Evolutionary conservation across 352 stramenopile genomes (phyloP), one percentile per base, ranked within the genome.

Genomic region (Phytophthora syringae): DNA sequence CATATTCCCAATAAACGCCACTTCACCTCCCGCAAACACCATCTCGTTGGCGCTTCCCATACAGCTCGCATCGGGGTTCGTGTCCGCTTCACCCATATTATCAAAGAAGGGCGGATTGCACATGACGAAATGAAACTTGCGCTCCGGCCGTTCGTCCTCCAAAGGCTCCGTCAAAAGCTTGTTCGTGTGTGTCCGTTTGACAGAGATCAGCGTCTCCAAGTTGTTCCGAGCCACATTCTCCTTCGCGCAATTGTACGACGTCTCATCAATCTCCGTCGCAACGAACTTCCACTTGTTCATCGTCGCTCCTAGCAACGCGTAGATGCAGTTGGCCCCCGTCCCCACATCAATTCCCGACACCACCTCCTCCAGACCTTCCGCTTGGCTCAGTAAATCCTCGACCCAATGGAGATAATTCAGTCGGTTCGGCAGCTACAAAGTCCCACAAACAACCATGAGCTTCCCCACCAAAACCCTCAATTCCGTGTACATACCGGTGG

Each of bases 321-420:
- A 99, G 52, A 99, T 98, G 58, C 90, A 98, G 58, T 80, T 98
- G 2, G 96, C 92, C 16, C 97, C 97, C 16, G 96, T 98, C 36
- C 97, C 97, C 64, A 99, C 96, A 67, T 99, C 97, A 42, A 99
- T 89, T 12, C 94, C 97, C 30, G 55, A 69, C 12, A 94, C 75
- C 22, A 39, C 37, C 10, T 44, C 47, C 32, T 40, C 24, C 39
- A 9, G 9, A 52, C 79, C 52, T 28, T 69, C 57, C 22, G 58
- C 74, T 21, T 85, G 64, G 11, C 83, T 54, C 16, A 99, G 71
- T 52, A 98, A 76, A 51, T 98, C 85, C 74, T 96, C 86, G 50
- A 99, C 87, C 97, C 97, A 99, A 62, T 94, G 91, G 11, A 99
- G 69, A 73, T 99, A 99, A 82, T 99, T 99, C 34, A 98, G 86